phyloP scores from a whole-genome alignment of 768 basidiomycete species.

The Lactarius vividus region DNA sequence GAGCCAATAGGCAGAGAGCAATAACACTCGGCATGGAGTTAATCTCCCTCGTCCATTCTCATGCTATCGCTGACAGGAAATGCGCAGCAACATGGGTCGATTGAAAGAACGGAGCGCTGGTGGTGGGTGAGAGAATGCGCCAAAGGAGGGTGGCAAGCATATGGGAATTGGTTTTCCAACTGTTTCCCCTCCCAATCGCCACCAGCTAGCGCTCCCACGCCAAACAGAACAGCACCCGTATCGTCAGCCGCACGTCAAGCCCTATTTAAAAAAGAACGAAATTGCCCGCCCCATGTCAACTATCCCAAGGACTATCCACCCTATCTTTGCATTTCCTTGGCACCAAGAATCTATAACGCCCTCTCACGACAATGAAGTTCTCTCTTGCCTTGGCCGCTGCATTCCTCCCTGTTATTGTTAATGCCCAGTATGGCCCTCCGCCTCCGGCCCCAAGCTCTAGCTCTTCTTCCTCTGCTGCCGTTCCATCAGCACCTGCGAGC shows the following conservation, averaged over 20 bases:
- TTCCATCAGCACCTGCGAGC: slow-evolving; percentile 34
- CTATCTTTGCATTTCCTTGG: not conserved
- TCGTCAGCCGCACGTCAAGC: not conserved
- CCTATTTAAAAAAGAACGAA: slow-evolving; percentile 7
- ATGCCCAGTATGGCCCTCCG: slow-evolving; percentile 39
- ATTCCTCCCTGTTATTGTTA: slow-evolving; percentile 36
- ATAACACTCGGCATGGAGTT: not conserved
- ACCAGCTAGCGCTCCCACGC: not conserved
- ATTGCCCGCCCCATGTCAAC: not conserved
- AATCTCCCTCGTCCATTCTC: slow-evolving; percentile 5
- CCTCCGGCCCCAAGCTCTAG: slow-evolving; percentile 7
- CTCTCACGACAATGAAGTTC: slow-evolving; percentile 35
- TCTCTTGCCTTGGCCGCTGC: slow-evolving; percentile 31
- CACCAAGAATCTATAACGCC: not conserved
- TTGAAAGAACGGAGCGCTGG: not conserved
- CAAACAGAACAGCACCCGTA: not conserved
- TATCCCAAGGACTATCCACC: not conserved
- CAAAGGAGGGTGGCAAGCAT: not conserved
- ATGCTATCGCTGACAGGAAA: not conserved
- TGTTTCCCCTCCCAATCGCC: not conserved
- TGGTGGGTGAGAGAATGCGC: not conserved
- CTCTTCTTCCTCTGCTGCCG: slow-evolving; percentile 28
- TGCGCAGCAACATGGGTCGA: not conserved
- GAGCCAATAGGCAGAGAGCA: not conserved
- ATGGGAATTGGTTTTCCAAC: not conserved